Base-by-base conservation (phyloP, 805 yeast genomes). In the Pichia nakasei region DNA sequence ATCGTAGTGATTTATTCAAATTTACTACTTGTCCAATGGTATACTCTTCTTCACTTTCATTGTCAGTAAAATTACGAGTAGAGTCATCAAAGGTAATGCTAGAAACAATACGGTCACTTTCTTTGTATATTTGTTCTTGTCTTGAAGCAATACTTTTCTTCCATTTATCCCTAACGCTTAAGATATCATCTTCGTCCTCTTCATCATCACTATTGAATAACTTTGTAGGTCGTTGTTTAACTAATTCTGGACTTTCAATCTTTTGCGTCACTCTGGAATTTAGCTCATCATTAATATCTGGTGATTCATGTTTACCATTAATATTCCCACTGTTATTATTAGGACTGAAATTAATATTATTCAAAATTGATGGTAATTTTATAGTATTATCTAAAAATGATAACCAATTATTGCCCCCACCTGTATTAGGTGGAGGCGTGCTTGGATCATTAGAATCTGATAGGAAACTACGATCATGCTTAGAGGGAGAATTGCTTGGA, bases 171-270 rank as follows among this genome's bases (percentile, higher is more conserved):
- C 34, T 39, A 1, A 27, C 34, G 17, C 31, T 46, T 9, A 21
- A 17, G 20, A 15, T 24, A 17, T 32, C 20, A 32, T 32, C 35
- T 17, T 52, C 59, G 12, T 51, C 54, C 9, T 48, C 49, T 24
- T 48, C 54, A 24, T 44, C 49, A 13, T 60, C 63, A 45, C 59
- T 62, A 0, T 51, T 54, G 48, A 61, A 61, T 15, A 61, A 41
- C 21, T 48, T 51, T 6, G 37, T 34, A 2, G 55, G 54, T 15
- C 48, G 44, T 8, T 44, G 51, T 17, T 43, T 34, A 7, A 52
- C 41, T 9, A 55, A 33, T 18, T 50, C 50, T 8, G 55, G 55
- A 32, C 53, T 41, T 29, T 55, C 56, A n/a, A 55, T 38, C 35
- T 50, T 52, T 18, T 49, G 36, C 27, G 43, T 48, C 5, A 50